Evolutionary conservation across 2,329 filamentous ascomycete species (phyloP), one percentile per base, ranked within the genome.

Genomic region (Cercospora berteroae): DNA sequence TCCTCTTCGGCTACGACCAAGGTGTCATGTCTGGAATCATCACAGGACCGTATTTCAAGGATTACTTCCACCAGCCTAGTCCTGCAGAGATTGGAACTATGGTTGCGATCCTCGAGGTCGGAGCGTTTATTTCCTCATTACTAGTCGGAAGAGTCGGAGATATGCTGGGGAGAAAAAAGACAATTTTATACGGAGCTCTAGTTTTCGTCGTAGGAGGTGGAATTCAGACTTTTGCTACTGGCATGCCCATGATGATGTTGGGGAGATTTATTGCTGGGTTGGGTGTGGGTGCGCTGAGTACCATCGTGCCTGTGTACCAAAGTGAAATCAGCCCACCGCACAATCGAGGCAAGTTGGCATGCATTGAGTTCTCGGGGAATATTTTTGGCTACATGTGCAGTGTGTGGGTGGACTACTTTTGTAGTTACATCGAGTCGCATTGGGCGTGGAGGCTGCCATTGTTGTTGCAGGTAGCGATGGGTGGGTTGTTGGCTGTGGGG

Each of bases 361-460:
- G 95, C 79, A 98, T 99, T 72, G 95, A 99, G 79, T 99, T 98
- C 77, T 94, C 94, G 0, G 95, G 95, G 63, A 99, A 99, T 80
- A 96, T 99, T 70, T 90, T 92, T 69, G 95, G 95, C 33, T 99
- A 99, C 78, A 90, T 94, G 64, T 93, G 93, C 63, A 98, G 94
- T 74, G 94, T 98, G 23, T 99, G 95, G 95, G 94, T 98, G 29
- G 95, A 99, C 80, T 99, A 98, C 81, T 94, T 95, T 75, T 97
- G 94, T 80, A 95, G 92, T 66, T 97, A 86, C 77, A 98, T 99
- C 77, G 80, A 92, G 69, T 92, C 84, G 74, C 84, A 98, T 78
- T 86, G 90, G 82, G 93, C 95, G 2, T 99, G 95, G 95, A 91
- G 95, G 59, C 74, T 97, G 55, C 95, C 95, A 1, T 82, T 99